Conservation (phyloP, 1,139 yeast species). For the Lipomyces yarrowii region DNA sequence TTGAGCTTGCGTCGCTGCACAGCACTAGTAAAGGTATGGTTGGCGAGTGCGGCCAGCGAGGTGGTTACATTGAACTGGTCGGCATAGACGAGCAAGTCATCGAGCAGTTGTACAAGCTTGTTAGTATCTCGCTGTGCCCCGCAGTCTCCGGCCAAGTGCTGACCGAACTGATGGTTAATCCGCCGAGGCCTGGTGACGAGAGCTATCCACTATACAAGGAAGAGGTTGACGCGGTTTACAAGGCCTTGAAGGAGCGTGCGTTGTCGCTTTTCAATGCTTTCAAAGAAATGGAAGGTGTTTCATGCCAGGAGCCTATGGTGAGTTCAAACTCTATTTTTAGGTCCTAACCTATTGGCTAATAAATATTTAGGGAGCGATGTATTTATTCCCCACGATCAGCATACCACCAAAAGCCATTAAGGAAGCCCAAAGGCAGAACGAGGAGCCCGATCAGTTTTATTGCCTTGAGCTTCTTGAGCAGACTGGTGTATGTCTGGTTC, state of each 20-base stretch:
- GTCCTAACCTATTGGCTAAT: background rate
- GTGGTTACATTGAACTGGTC: constrained; percentile 93
- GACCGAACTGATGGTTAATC: constrained; percentile 90
- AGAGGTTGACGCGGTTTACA: constrained; percentile 65
- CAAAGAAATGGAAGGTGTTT: constrained; percentile 71
- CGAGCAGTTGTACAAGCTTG: constrained; percentile 75
- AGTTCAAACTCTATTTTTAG: background rate
- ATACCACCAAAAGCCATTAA: constrained; percentile 64
- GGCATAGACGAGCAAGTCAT: constrained; percentile 75
- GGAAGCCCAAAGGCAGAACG: constrained; percentile 57
- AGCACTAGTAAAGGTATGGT: constrained; percentile 95
- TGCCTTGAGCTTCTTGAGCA: constrained; percentile 76
- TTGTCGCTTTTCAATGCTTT: constrained; percentile 68
- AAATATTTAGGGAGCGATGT: constrained; percentile 83
- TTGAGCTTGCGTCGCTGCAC: constrained; percentile 90
- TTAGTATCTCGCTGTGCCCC: constrained; percentile 88
- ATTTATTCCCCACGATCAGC: constrained; percentile 78
- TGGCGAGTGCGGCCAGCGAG: constrained; percentile 99
- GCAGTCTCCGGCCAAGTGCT: constrained; percentile 93
- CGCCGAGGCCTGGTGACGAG: constrained; percentile 76
- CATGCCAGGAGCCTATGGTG: constrained; percentile 69
- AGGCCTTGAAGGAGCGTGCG: constrained; percentile 67
- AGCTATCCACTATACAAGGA: constrained; percentile 67
- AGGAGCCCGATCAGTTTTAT: constrained; percentile 81
- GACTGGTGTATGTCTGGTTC: constrained; percentile 97